These are phyloP conservation scores for Eutypa lata DNA, from an alignment of 2,329 filamentous ascomycete genomes.

Conservation along the genomic window DNA sequence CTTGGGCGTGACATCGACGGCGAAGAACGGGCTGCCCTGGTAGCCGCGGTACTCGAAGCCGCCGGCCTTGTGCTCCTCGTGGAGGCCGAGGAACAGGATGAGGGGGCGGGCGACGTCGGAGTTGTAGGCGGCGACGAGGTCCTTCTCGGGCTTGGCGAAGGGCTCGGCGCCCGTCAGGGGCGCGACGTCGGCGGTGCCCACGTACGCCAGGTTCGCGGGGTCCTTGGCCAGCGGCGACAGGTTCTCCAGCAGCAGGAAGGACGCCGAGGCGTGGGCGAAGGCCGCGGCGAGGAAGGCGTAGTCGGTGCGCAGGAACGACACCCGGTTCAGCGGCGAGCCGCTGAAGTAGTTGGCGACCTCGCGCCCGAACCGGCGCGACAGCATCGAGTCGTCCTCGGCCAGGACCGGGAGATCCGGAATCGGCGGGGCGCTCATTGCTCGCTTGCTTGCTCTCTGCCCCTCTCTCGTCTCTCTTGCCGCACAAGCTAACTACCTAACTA, in stretches of 20 bases:
- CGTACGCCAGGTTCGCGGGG: constrained; percentile 62
- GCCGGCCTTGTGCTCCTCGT: constrained; percentile 53
- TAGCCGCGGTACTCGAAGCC: constrained; percentile 66
- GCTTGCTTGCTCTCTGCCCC: background rate
- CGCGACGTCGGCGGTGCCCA: constrained; percentile 65
- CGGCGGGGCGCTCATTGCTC: constrained; percentile 27
- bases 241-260: constrained; percentile 76
- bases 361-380: constrained; percentile 73
- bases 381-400: constrained; percentile 58
- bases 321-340: constrained; percentile 72
- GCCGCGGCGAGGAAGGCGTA: constrained; percentile 67
- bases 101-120: constrained; percentile 65
- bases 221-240: constrained; percentile 70
- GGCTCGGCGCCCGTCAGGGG: constrained; percentile 68
- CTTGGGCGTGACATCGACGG: constrained; percentile 79
- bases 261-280: constrained; percentile 60
- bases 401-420: constrained; percentile 44
- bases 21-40: constrained; percentile 80
- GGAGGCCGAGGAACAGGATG: constrained; percentile 80
- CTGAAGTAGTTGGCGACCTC: constrained; percentile 84
- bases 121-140: constrained; percentile 70
- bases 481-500: too few relatives aligned
- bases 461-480: background rate
- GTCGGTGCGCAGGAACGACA: constrained; percentile 74
- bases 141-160: constrained; percentile 69